These are phyloP conservation scores for Solanum appendiculatum DNA, from an alignment of 257 asterid species.

Conservation along the genomic window DNA sequence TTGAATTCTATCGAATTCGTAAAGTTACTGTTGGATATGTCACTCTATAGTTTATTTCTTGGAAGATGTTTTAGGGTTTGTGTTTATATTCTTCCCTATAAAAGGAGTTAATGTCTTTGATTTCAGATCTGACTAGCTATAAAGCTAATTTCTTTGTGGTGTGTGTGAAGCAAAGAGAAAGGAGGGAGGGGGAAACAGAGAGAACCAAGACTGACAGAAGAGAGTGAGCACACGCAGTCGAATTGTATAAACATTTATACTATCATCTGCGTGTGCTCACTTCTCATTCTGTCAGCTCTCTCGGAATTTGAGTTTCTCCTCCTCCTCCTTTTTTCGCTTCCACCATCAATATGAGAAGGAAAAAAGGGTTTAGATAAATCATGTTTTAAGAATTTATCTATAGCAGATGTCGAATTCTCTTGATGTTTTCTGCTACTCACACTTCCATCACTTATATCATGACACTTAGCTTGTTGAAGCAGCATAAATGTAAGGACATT, in stretches of 20 bases:
- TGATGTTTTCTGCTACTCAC: too few relatives aligned
- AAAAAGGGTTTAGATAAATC: too few relatives aligned
- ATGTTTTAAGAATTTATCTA: background rate
- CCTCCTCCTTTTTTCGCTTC: background rate
- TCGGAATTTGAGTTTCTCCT: background rate
- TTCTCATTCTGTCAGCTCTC: slow-evolving; percentile 30
- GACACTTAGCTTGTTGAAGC: background rate
- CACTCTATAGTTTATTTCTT: background rate
- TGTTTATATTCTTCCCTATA: background rate
- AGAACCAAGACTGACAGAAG: slow-evolving; percentile 36
- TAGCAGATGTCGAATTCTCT: background rate
- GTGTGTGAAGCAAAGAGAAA: background rate
- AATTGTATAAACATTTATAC: slow-evolving; percentile 24
- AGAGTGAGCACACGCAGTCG: slow-evolving; percentile 51
- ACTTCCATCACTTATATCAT: background rate
- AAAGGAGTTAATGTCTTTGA: background rate
- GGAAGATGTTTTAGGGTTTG: background rate
- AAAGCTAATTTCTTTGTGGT: background rate
- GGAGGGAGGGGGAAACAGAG: background rate
- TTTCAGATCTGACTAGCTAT: slow-evolving; percentile 25
- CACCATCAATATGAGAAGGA: background rate
- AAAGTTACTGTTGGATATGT: background rate
- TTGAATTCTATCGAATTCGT: background rate
- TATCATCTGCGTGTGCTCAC: slow-evolving; percentile 36
- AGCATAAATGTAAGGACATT: background rate